phyloP scores from a whole-genome alignment of 1,284 basidiomycete genomes.

The Microbotryum scabiosae region DNA sequence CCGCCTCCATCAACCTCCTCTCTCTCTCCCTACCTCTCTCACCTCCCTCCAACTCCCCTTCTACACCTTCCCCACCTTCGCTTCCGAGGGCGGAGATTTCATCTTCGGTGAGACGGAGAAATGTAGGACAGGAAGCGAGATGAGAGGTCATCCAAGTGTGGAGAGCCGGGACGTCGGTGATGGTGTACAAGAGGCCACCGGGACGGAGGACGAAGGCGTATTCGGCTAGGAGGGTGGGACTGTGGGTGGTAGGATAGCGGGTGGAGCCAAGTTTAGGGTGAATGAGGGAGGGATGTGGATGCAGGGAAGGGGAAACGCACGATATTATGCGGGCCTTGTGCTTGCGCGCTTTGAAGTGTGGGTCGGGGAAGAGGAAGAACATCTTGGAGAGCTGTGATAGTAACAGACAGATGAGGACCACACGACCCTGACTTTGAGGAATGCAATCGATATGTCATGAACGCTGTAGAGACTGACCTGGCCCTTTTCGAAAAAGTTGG shows the following conservation, averaged over 20 bases:
- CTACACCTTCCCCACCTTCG: slow-evolving; percentile 25
- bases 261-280: no score
- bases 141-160: slow-evolving; percentile 94
- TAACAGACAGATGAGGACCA: no score
- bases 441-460: no score
- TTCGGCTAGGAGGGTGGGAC: slow-evolving; percentile 73
- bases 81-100: slow-evolving; percentile 48
- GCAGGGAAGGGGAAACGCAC: no score
- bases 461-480: no score
- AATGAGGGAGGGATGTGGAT: no score
- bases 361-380: slow-evolving; percentile 98
- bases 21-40: slow-evolving; percentile 48
- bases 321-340: slow-evolving; percentile 67
- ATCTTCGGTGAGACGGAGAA: slow-evolving; percentile 67
- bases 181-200: slow-evolving; percentile 92
- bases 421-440: no score
- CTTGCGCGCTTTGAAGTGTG: slow-evolving; percentile 96
- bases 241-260: no score
- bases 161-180: slow-evolving; percentile 91
- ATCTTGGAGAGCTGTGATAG: slow-evolving; percentile 59
- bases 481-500: slow-evolving; percentile 88
- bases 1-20: slow-evolving; percentile 62
- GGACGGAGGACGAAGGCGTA: slow-evolving; percentile 89
- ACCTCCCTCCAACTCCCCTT: slow-evolving; percentile 7
- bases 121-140: slow-evolving; percentile 75